phyloP scores from a whole-genome alignment of 768 basidiomycete genomes.

The Crassisporium funariophilum region DNA sequence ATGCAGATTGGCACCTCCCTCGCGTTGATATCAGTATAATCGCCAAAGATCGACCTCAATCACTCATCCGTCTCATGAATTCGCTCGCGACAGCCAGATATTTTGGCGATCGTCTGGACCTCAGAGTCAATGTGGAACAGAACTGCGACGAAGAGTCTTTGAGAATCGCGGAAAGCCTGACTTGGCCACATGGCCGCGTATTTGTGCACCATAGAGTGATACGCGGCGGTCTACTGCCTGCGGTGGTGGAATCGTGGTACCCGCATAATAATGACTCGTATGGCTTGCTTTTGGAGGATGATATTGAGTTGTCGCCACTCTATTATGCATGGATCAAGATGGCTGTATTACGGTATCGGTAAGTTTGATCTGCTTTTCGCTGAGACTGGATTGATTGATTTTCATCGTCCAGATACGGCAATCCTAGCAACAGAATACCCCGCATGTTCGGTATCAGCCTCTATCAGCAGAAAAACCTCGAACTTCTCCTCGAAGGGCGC shows the following conservation, averaged over 20 bases:
- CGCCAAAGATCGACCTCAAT: conserved; percentile 74
- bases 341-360: conserved; percentile 77
- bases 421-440: conserved; percentile 36
- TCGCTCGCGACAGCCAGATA: conserved; percentile 63
- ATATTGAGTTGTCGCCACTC: conserved; percentile 81
- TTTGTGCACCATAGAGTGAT: conserved; percentile 72
- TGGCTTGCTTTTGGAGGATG: conserved; percentile 82
- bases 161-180: conserved; percentile 45
- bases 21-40: conserved; percentile 72
- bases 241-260: conserved; percentile 91
- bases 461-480: conserved; percentile 84
- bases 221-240: conserved; percentile 79
- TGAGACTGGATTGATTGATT: not conserved
- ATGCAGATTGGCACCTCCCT: conserved; percentile 76
- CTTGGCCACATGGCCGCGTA: conserved; percentile 63
- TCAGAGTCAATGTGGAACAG: conserved; percentile 78
- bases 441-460: conserved; percentile 79
- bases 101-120: conserved; percentile 65
- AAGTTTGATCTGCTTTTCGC: conserved; percentile 4
- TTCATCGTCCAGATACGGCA: conserved; percentile 53
- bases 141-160: conserved; percentile 67
- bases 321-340: conserved; percentile 89
- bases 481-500: conserved; percentile 69
- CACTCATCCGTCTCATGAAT: conserved; percentile 63
- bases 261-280: conserved; percentile 73